Evolutionary conservation across 495 filamentous ascomycete species (phyloP).

Genomic region (Tetracladium setigerum): DNA sequence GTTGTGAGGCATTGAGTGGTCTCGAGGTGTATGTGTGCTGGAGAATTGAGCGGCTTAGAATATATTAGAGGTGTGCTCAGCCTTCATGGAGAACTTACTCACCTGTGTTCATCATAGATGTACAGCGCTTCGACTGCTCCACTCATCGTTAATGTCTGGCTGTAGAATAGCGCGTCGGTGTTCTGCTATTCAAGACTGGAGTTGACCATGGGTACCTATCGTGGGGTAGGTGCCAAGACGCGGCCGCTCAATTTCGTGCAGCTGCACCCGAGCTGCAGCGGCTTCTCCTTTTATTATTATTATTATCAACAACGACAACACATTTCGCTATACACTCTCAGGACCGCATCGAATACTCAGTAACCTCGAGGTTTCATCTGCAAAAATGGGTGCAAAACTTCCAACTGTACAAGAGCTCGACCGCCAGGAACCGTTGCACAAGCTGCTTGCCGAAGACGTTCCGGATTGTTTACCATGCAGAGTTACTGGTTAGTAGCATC

Average conservation of each 20-base stretch:
- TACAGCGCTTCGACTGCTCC: conserved; percentile 91
- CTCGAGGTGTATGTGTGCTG: conserved; percentile 56
- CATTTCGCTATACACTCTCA: neutral
- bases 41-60: conserved; percentile 36
- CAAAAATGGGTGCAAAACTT: neutral
- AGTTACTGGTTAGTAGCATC: conserved; percentile 48
- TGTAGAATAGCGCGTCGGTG: conserved; percentile 20
- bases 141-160: conserved; percentile 46
- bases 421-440: conserved; percentile 8
- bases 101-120: conserved; percentile 93
- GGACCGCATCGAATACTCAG: neutral
- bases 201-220: neutral
- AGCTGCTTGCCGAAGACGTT: conserved; percentile 14
- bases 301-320: neutral
- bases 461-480: conserved; percentile 62
- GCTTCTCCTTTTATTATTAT: neutral
- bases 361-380: no score
- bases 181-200: neutral
- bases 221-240: conserved; percentile 10
- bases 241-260: conserved; percentile 6
- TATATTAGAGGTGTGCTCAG: conserved; percentile 2
- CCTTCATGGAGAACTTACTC: conserved; percentile 17
- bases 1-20: conserved; percentile 64
- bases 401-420: conserved; percentile 9
- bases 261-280: neutral